Conservation (phyloP, 495 filamentous ascomycete genomes). For the Viridothelium virens region DNA sequence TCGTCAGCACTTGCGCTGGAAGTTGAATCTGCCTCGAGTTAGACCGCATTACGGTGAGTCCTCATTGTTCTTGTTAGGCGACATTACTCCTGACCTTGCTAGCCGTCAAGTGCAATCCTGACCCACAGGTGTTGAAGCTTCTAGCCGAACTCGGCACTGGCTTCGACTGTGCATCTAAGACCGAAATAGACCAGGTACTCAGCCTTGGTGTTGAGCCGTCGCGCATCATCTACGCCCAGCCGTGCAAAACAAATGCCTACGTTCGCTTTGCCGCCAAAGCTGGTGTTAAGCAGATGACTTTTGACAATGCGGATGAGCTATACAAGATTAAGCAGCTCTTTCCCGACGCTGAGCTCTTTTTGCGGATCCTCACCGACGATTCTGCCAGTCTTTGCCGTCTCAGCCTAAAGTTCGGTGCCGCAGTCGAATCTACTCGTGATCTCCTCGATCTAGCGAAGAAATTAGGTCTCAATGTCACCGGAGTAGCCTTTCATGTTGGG, state of each 20-base stretch:
- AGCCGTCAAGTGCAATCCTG: slow-evolving; percentile 99
- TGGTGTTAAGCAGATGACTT: slow-evolving; percentile 96
- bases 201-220: slow-evolving; percentile 75
- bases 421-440: slow-evolving; percentile 66
- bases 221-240: slow-evolving; percentile 97
- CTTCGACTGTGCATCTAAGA: slow-evolving; percentile 97
- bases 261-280: slow-evolving; percentile 75
- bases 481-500: slow-evolving; percentile 96
- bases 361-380: slow-evolving; percentile 94
- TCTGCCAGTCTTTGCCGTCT: slow-evolving; percentile 87
- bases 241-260: slow-evolving; percentile 98
- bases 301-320: slow-evolving; percentile 95
- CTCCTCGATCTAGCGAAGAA: slow-evolving; percentile 76
- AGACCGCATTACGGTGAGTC: slow-evolving; percentile 90
- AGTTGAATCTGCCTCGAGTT: slow-evolving; percentile 82
- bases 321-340: slow-evolving; percentile 92
- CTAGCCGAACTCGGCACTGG: slow-evolving; percentile 82
- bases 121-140: slow-evolving; percentile 78
- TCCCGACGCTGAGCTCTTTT: slow-evolving; percentile 80
- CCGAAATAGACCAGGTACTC: slow-evolving; percentile 87
- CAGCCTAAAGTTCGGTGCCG: slow-evolving; percentile 94
- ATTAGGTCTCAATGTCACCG: slow-evolving; percentile 89
- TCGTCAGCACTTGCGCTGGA: slow-evolving; percentile 97
- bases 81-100: slow-evolving; percentile 30
- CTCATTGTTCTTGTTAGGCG: neutral